These are phyloP conservation scores for Lepiota subincarnata DNA, from an alignment of 768 basidiomycete genomes.

Conservation along the genomic window DNA sequence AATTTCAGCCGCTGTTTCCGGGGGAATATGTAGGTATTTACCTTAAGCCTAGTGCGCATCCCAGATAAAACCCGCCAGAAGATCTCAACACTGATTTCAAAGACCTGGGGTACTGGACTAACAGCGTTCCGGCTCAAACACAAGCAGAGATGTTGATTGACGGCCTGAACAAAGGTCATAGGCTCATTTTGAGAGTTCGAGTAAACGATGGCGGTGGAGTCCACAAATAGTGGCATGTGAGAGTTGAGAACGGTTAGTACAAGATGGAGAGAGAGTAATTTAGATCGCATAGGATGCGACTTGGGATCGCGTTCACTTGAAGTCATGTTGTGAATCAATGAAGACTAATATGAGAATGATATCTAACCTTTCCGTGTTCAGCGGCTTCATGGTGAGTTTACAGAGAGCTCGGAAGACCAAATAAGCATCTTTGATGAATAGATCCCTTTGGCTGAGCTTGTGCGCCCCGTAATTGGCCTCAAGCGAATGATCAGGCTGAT, in stretches of 20 bases:
- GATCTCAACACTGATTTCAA: slow-evolving; percentile 97
- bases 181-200: slow-evolving; percentile 87
- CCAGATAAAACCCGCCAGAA: slow-evolving; percentile 96
- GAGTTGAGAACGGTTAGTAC: slow-evolving; percentile 89
- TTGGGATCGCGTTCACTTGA: slow-evolving; percentile 89
- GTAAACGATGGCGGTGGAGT: slow-evolving; percentile 85
- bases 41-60: slow-evolving; percentile 95
- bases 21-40: slow-evolving; percentile 22
- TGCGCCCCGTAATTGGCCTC: slow-evolving; percentile 29
- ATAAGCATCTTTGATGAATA: slow-evolving; percentile 97
- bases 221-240: slow-evolving; percentile 86
- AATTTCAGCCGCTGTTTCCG: slow-evolving; percentile 10
- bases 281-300: slow-evolving; percentile 97
- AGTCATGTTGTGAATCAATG: slow-evolving; percentile 14
- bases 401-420: slow-evolving; percentile 95
- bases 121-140: slow-evolving; percentile 93
- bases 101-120: slow-evolving; percentile 92
- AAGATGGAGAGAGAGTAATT: slow-evolving; percentile 89
- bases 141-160: slow-evolving; percentile 94
- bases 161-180: slow-evolving; percentile 86
- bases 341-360: neutral
- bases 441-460: slow-evolving; percentile 71
- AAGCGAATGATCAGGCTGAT: slow-evolving; percentile 23
- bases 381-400: slow-evolving; percentile 96
- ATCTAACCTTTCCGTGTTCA: slow-evolving; percentile 85